Evolutionary conservation across 208 protist genomes (phyloP).

Genomic region (Angomonas ambiguus): DNA sequence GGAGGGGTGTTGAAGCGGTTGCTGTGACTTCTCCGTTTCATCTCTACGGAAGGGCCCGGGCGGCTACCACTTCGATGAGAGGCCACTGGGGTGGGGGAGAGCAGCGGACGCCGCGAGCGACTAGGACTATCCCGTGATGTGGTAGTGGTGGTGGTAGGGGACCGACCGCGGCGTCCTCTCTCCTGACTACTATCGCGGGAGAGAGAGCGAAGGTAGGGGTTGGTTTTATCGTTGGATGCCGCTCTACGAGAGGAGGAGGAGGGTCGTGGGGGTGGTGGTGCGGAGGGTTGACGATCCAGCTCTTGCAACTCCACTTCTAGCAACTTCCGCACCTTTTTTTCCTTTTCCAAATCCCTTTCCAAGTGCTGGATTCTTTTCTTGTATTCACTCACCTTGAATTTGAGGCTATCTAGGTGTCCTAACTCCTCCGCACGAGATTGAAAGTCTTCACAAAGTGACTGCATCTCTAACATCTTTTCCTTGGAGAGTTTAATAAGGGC

Average conservation of each 20-base stretch:
- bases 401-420: conserved; percentile 41
- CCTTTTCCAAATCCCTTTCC: neutral
- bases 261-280: neutral
- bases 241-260: neutral
- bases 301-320: conserved; percentile 19
- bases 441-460: conserved; percentile 75
- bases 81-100: neutral
- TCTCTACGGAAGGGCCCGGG: too few species aligned
- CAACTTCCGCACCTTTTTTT: conserved; percentile 27
- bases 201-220: neutral
- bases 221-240: neutral
- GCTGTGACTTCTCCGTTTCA: too few species aligned
- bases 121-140: too few species aligned
- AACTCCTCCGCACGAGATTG: conserved; percentile 32
- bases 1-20: conserved; percentile 40
- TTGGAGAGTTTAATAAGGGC: conserved; percentile 52
- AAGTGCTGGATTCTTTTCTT: conserved; percentile 31
- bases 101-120: too few species aligned
- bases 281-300: neutral
- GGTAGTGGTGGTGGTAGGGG: neutral
- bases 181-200: neutral
- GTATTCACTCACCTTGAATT: conserved; percentile 40
- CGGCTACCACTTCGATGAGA: neutral
- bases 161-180: neutral
- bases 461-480: conserved; percentile 87